Base-by-base conservation (phyloP, 129 eudicot genomes). In the carrot (Daucus carota) region DNA sequence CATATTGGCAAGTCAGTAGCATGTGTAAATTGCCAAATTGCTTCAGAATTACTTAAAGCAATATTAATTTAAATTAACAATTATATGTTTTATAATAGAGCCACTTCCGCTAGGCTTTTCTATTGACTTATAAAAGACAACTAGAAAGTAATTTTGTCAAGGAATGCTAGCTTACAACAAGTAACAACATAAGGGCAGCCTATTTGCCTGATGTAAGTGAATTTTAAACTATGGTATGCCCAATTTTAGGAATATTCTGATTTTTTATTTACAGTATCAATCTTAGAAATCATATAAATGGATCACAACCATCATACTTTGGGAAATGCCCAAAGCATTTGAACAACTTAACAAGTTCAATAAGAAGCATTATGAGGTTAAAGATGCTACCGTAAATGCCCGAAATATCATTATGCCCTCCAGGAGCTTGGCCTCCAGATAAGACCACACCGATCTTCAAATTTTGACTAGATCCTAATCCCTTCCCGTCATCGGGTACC, bases 381-480 rank as follows among this genome's bases (percentile, higher is more conserved):
- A 22, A 79, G 76, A 75, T 68, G 31, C 90, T 80, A 89, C 94
- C 94, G 38, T 84, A 89, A 77, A 89, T 86, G 74, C 94, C 94
- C 36, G 86, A 89, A 57, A 89, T 89, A 63, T 86, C 94, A 78
- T 89, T 89, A 78, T 89, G 91, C 42, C 94, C 94, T 78, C 91
- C 94, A 33, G 91, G 94, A 79, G 94, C 89, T 89, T 89, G 94
- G 22, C 94, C 94, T 84, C 94, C 94, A 5, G 94, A 89, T 77
- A 89, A 74, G 47, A 89, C 94, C 77, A 89, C 91, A 65, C 94
- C 92, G 11, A 85, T 85, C 83, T 90, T 92, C 83, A 89, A 81
- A n/a, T 73, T 79, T 79, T 66, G 75, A 72, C 85, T 83, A 17
- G 84, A 75, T 28, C 73, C 75, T 12, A 77, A 71, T 36, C 79